phyloP scores from a whole-genome alignment of 257 asterid species.

The Perilla frutescens region DNA sequence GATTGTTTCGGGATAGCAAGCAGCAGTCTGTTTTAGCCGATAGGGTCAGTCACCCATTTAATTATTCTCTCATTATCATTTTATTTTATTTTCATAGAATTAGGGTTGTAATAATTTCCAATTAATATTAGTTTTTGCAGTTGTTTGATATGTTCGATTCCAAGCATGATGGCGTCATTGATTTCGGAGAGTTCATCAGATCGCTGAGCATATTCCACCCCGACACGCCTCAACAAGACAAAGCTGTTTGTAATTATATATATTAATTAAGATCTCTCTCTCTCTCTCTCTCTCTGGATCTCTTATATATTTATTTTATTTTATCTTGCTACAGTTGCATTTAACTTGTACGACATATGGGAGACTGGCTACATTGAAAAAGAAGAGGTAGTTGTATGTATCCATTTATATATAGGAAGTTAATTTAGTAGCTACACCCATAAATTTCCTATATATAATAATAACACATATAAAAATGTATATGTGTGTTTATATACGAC shows the following conservation, averaged over 20 bases:
- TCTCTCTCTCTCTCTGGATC: too few species aligned
- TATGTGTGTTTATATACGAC: too few species aligned
- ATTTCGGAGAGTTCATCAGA: slow-evolving; percentile 49
- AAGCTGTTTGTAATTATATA: slow-evolving; percentile 41
- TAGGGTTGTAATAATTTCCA: too few species aligned
- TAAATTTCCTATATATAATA: too few species aligned
- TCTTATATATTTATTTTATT: too few species aligned
- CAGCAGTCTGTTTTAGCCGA: slow-evolving; percentile 54
- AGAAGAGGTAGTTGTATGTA: slow-evolving; percentile 43
- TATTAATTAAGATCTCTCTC: neutral
- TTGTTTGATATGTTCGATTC: slow-evolving; percentile 44
- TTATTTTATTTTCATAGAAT: neutral
- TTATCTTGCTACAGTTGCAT: slow-evolving; percentile 47
- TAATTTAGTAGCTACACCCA: too few species aligned
- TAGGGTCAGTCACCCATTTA: too few species aligned
- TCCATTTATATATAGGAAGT: too few species aligned
- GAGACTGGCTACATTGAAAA: slow-evolving; percentile 54
- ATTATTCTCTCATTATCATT: too few species aligned
- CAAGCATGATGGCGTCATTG: slow-evolving; percentile 43
- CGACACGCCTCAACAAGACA: slow-evolving; percentile 55
- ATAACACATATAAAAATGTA: too few species aligned
- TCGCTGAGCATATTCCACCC: slow-evolving; percentile 54
- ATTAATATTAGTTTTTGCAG: neutral
- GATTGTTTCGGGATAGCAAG: slow-evolving; percentile 50
- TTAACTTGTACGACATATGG: slow-evolving; percentile 51